Percentiles rank a stretch among this genome's conserved stretches.
phyloP scores from a whole-genome alignment of 495 filamentous ascomycete species.

The Xylaria acuta region DNA sequence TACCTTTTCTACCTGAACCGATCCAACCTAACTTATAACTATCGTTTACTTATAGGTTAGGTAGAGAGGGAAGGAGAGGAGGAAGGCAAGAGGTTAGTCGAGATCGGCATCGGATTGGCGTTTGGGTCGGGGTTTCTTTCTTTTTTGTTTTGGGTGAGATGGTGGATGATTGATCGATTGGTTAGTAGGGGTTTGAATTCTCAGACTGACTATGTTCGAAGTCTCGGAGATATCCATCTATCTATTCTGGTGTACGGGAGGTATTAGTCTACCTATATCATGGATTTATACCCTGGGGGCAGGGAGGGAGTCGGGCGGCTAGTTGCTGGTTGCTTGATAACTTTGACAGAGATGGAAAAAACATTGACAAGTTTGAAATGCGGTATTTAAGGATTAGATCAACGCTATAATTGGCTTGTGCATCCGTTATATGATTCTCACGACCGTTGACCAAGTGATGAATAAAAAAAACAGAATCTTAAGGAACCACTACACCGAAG shows the following conservation, averaged over 20 bases:
- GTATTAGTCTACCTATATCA: neutral
- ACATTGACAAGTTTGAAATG: neutral
- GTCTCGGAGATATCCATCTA: neutral
- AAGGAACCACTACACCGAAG: neutral
- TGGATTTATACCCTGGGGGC: constrained; percentile 12
- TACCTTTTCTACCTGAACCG: neutral
- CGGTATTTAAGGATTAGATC: neutral
- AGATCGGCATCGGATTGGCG: neutral
- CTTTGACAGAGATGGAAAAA: neutral
- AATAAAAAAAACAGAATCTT: neutral
- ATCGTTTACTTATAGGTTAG: too few relatives aligned
- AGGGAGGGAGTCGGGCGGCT: neutral
- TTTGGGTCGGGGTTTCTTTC: constrained; percentile 1
- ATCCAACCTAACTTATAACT: neutral
- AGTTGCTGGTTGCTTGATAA: neutral
- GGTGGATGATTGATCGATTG: neutral
- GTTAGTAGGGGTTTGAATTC: constrained; percentile 3
- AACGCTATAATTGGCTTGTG: neutral
- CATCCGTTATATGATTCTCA: neutral
- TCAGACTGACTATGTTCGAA: neutral
- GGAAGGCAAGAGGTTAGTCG: neutral
- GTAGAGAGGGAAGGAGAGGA: neutral
- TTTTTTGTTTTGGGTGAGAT: neutral
- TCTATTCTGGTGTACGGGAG: neutral
- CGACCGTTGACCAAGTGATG: neutral